A percentile compares a stretch with the other conserved stretches of the same genome.
These are phyloP conservation scores for Podosphaera fusca DNA, from an alignment of 2,329 filamentous ascomycete genomes.

Conservation along the genomic window DNA sequence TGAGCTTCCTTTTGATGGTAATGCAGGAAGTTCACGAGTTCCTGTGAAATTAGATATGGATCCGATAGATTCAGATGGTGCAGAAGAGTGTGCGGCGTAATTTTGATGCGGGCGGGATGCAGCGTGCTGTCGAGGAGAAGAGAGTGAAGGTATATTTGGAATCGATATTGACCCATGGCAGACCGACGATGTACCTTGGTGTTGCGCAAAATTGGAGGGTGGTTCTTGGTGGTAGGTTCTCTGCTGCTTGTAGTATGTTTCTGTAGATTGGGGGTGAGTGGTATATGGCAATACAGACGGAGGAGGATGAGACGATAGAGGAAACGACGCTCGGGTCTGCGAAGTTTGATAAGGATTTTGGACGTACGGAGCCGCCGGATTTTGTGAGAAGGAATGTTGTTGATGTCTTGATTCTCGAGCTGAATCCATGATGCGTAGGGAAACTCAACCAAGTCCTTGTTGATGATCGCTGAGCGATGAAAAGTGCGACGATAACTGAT, in stretches of 20 bases:
- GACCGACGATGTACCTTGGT: slow-evolving; percentile 16
- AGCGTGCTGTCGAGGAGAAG: slow-evolving; percentile 23
- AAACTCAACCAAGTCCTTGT: not conserved
- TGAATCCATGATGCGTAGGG: slow-evolving; percentile 15
- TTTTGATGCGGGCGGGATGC: slow-evolving; percentile 14
- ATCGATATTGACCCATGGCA: slow-evolving; percentile 13
- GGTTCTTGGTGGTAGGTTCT: slow-evolving; percentile 14
- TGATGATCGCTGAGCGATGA: not conserved
- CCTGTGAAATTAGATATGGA: slow-evolving; percentile 19
- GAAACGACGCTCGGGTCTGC: slow-evolving; percentile 11
- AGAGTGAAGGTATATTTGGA: slow-evolving; percentile 24
- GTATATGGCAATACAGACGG: slow-evolving; percentile 11
- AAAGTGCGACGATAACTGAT: not conserved
- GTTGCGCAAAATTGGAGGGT: slow-evolving; percentile 13
- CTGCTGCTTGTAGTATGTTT: slow-evolving; percentile 13
- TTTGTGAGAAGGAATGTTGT: slow-evolving; percentile 14
- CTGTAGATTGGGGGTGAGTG: slow-evolving; percentile 16
- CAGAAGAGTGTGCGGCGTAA: slow-evolving; percentile 16
- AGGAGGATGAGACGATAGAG: slow-evolving; percentile 14
- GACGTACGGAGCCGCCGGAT: slow-evolving; percentile 15
- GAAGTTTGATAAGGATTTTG: slow-evolving; percentile 13
- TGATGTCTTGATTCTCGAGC: slow-evolving; percentile 9
- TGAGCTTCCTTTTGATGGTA: slow-evolving; percentile 25
- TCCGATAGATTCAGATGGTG: slow-evolving; percentile 13
- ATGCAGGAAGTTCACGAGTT: slow-evolving; percentile 30